Evolutionary conservation across 2,329 filamentous ascomycete species (phyloP).

Genomic region (Falciphora oryzae): DNA sequence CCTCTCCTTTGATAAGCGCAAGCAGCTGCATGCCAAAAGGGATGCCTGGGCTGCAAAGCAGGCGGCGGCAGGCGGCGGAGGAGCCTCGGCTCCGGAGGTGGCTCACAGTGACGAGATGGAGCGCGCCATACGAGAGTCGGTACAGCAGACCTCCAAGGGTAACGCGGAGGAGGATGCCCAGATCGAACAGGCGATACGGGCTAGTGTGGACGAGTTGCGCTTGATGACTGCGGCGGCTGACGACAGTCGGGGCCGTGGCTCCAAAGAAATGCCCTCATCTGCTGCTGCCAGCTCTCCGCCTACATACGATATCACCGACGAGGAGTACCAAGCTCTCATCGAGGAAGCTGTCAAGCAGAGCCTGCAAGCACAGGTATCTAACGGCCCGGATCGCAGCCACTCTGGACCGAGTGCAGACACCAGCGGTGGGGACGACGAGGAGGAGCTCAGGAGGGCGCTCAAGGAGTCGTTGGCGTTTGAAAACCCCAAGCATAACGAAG

Average conservation of each 20-base stretch:
- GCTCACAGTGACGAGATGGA: constrained; percentile 58
- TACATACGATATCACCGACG: constrained; percentile 43
- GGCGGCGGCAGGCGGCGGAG: constrained; percentile 23
- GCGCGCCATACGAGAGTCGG: constrained; percentile 63
- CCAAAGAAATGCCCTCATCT: constrained; percentile 17
- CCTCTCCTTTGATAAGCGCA: constrained; percentile 44
- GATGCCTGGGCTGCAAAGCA: constrained; percentile 29
- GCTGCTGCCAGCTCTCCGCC: constrained; percentile 23
- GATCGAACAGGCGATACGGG: constrained; percentile 68
- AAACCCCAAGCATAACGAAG: not conserved
- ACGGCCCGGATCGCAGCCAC: constrained; percentile 4
- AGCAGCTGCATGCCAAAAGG: constrained; percentile 42
- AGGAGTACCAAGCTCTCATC: constrained; percentile 51
- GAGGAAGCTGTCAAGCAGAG: constrained; percentile 52
- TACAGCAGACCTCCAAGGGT: constrained; percentile 64
- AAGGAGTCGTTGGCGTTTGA: constrained; percentile 31
- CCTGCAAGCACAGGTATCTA: constrained; percentile 25
- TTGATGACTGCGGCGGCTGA: not conserved
- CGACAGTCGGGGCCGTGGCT: constrained; percentile 4
- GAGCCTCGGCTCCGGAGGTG: too few relatives aligned
- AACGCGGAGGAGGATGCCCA: constrained; percentile 62
- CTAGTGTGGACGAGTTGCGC: constrained; percentile 53
- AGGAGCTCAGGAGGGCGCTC: constrained; percentile 48
- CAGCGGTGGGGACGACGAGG: constrained; percentile 36
- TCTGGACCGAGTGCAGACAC: constrained; percentile 17